These are phyloP conservation scores for Pythium oligandrum DNA, from an alignment of 352 stramenopile genomes.

Conservation along the genomic window DNA sequence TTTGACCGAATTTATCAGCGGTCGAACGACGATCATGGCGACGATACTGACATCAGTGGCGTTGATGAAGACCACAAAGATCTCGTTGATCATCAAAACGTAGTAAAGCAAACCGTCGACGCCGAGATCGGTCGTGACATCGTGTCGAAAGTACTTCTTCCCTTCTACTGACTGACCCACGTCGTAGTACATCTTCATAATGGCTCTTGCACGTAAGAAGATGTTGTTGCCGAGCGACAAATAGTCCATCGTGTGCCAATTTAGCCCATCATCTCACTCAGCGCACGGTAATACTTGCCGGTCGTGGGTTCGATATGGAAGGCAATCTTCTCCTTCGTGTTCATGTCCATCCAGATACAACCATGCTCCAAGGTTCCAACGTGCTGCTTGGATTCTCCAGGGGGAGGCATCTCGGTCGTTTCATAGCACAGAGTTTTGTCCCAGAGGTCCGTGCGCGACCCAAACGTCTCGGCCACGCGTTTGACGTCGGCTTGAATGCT, in stretches of 20 bases:
- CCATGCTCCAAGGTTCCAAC: conserved; percentile 12
- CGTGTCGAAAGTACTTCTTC: conserved; percentile 1
- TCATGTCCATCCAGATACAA: conserved; percentile 14
- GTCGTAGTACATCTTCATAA: conserved; percentile 13
- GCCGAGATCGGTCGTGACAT: conserved; percentile 10
- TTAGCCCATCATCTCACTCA: conserved; percentile 14
- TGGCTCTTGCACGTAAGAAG: conserved; percentile 10
- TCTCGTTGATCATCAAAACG: conserved; percentile 13
- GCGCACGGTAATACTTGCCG: conserved; percentile 17
- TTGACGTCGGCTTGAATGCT: conserved; percentile 4
- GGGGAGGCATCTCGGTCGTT: conserved; percentile 1
- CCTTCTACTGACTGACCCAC: conserved; percentile 2
- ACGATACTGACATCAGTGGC: conserved; percentile 14
- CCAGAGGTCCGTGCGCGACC: conserved; percentile 9
- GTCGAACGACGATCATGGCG: conserved; percentile 15
- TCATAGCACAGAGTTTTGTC: conserved; percentile 19
- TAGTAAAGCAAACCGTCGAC: conserved; percentile 21
- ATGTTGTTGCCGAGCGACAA: conserved; percentile 12
- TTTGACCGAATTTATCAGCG: conserved; percentile 3
- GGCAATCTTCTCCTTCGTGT: conserved; percentile 2
- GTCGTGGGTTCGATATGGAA: conserved; percentile 9
- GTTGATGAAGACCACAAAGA: conserved; percentile 20
- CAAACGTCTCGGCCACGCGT: conserved; percentile 9
- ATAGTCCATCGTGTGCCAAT: conserved; percentile 21
- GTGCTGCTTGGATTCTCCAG: background rate